These are phyloP conservation scores for Silene conica DNA, from an alignment of 148 eudicot species.

Conservation along the genomic window DNA sequence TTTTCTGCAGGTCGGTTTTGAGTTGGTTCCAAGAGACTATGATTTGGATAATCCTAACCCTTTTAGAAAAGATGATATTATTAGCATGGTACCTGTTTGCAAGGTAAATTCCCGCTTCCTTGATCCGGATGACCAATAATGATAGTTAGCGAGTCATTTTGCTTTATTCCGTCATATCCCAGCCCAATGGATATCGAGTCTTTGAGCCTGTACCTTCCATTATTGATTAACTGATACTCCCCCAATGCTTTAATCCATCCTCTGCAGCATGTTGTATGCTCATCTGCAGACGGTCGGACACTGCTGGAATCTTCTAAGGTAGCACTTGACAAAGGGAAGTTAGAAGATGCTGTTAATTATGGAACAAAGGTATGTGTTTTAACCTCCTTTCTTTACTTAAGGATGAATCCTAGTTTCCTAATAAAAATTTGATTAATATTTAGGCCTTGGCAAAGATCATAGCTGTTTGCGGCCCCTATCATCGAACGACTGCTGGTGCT, in stretches of 20 bases:
- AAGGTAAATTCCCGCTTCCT: constrained; percentile 47
- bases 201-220: neutral
- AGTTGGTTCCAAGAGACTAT: constrained; percentile 87
- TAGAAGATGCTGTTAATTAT: constrained; percentile 90
- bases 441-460: constrained; percentile 95
- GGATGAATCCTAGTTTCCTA: neutral
- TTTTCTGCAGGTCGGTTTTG: constrained; percentile 73
- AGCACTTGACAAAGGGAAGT: constrained; percentile 94
- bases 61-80: constrained; percentile 70
- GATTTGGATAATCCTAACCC: constrained; percentile 76
- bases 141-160: no score
- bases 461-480: constrained; percentile 97
- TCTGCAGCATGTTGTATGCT: constrained; percentile 82
- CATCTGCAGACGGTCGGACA: constrained; percentile 91
- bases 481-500: constrained; percentile 92
- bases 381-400: neutral
- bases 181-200: no score
- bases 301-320: constrained; percentile 87
- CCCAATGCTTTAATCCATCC: constrained; percentile 12
- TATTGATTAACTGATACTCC: neutral
- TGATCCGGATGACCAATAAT: no score
- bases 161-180: no score
- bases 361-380: constrained; percentile 69
- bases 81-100: constrained; percentile 88
- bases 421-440: constrained; percentile 19